These are phyloP conservation scores for Gossypium rotundifolium DNA, from an alignment of 345 rosid species.

Conservation along the genomic window DNA sequence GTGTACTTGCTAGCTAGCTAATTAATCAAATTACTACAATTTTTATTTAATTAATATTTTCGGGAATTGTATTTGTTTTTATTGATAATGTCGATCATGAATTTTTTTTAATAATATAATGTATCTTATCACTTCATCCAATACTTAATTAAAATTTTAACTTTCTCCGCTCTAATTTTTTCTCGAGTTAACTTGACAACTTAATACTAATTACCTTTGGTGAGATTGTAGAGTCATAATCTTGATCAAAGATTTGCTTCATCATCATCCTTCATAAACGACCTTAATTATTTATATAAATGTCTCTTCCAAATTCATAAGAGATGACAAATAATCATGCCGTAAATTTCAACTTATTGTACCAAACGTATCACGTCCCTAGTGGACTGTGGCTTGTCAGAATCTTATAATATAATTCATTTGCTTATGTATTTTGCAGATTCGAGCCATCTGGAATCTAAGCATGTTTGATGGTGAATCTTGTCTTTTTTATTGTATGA, in stretches of 20 bases:
- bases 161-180: no score
- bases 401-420: background rate
- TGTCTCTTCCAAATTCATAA: background rate
- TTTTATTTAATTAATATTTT: no score
- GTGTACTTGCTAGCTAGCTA: background rate
- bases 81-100: no score
- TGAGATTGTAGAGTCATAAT: background rate
- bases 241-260: background rate
- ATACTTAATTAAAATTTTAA: no score
- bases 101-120: no score
- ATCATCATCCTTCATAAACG: background rate
- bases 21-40: background rate
- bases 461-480: conserved; percentile 1
- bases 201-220: background rate
- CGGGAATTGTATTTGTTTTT: no score
- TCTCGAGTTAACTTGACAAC: no score
- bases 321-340: background rate
- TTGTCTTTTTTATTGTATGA: background rate
- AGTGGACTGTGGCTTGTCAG: background rate
- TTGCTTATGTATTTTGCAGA: background rate
- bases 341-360: background rate
- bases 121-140: no score
- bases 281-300: background rate
- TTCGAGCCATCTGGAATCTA: background rate
- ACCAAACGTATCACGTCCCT: background rate